Conservation (phyloP, 805 yeast genomes). For the Kregervanrija pseudodelftensis region DNA sequence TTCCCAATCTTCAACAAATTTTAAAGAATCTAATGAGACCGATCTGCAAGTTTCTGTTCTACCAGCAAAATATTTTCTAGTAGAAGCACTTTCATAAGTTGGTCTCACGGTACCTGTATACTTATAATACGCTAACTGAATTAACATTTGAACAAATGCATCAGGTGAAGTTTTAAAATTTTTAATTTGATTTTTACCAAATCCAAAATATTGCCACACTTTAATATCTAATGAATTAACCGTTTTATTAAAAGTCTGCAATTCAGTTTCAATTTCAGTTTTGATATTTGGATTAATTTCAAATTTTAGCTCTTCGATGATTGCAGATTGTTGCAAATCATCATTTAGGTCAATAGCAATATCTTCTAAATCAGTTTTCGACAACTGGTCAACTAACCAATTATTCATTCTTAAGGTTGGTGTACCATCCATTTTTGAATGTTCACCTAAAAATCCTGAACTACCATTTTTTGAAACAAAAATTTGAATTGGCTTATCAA, state of each 20-base stretch:
- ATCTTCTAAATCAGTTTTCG: constrained; percentile 21
- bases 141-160: constrained; percentile 82
- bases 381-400: constrained; percentile 55
- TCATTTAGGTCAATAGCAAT: constrained; percentile 9
- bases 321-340: neutral
- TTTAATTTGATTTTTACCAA: constrained; percentile 83
- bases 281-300: constrained; percentile 49
- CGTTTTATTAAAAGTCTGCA: constrained; percentile 46
- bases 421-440: constrained; percentile 97
- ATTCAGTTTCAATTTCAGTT: constrained; percentile 48
- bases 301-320: constrained; percentile 37
- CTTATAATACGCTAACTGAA: constrained; percentile 87
- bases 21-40: constrained; percentile 63
- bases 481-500: constrained; percentile 86
- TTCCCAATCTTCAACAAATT: constrained; percentile 71
- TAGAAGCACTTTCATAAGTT: constrained; percentile 94
- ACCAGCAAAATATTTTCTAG: constrained; percentile 81
- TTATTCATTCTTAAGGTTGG: constrained; percentile 88
- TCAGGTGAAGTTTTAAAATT: constrained; percentile 85
- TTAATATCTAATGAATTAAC: constrained; percentile 60
- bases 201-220: constrained; percentile 73
- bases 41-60: constrained; percentile 92
- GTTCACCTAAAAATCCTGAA: constrained; percentile 94
- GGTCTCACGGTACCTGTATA: constrained; percentile 75
- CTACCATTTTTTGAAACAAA: constrained; percentile 74